Percentiles rank a stretch among this genome's conserved stretches.
These are phyloP conservation scores for Patellifolia procumbens DNA, from an alignment of 179 eudicot genomes.

Conservation along the genomic window DNA sequence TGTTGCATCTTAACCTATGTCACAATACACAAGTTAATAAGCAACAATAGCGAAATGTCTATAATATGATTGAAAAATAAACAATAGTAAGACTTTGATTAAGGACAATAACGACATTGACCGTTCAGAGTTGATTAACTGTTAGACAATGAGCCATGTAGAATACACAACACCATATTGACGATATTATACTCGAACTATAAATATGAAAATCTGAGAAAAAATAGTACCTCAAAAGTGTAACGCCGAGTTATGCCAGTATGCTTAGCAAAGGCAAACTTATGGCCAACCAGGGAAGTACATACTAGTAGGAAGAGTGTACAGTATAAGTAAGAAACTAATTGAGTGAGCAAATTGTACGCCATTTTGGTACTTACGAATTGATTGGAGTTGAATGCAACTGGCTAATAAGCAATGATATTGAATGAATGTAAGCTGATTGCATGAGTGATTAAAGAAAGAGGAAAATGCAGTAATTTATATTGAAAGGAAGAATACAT, in stretches of 20 bases:
- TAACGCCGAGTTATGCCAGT: constrained; percentile 1
- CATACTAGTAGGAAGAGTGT: constrained; percentile 4
- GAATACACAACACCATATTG: too few relatives aligned
- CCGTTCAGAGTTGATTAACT: too few relatives aligned
- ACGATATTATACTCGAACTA: not conserved
- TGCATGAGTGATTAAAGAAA: constrained; percentile 12
- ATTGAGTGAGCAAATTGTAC: not conserved
- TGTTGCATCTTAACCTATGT: too few relatives aligned
- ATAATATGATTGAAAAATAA: too few relatives aligned
- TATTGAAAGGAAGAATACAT: not conserved
- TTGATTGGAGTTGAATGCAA: not conserved
- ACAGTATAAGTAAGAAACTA: not conserved
- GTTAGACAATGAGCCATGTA: too few relatives aligned
- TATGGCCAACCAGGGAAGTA: not conserved
- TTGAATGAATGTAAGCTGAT: not conserved
- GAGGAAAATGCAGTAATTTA: constrained; percentile 7
- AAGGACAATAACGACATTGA: too few relatives aligned
- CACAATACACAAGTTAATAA: too few relatives aligned
- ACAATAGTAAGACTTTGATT: too few relatives aligned
- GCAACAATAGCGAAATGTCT: too few relatives aligned
- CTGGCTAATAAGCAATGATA: not conserved
- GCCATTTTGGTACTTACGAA: not conserved
- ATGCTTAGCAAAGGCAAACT: constrained; percentile 3
- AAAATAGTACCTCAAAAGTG: not conserved
- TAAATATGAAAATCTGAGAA: not conserved